Conservation (phyloP, 345 rosid species). For the Turritis glabra region DNA sequence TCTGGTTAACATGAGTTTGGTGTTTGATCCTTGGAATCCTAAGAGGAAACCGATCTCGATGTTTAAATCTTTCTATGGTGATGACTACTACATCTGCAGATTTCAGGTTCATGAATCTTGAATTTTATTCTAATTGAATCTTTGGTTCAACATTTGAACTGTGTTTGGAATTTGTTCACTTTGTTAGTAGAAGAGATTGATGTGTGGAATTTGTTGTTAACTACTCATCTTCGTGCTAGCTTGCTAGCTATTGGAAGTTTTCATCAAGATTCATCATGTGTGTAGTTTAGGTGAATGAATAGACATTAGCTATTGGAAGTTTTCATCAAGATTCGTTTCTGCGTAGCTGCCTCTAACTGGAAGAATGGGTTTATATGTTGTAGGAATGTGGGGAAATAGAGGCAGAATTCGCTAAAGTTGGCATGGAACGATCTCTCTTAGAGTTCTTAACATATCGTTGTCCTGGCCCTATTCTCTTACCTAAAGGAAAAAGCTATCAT, state of each 20-base stretch:
- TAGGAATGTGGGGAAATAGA: constrained; percentile 76
- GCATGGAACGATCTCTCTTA: constrained; percentile 48
- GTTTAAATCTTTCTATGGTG: constrained; percentile 28
- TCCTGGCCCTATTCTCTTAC: constrained; percentile 58
- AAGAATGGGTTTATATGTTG: neutral
- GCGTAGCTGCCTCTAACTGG: neutral
- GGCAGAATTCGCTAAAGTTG: constrained; percentile 52
- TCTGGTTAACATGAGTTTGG: constrained; percentile 36
- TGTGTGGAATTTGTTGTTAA: neutral
- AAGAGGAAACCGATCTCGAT: constrained; percentile 31
- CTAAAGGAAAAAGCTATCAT: constrained; percentile 58
- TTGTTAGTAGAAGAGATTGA: neutral
- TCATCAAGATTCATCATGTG: neutral
- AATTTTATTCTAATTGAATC: neutral
- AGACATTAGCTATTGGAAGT: too few species aligned
- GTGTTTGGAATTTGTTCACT: neutral
- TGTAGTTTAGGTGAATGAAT: constrained; percentile 5
- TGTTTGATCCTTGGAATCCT: constrained; percentile 34
- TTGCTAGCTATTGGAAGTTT: neutral
- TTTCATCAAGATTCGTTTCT: neutral
- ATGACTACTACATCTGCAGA: constrained; percentile 42
- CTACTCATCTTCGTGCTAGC: too few species aligned
- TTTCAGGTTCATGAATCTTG: constrained; percentile 23
- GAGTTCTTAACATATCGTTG: constrained; percentile 49
- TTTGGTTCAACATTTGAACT: neutral